Evolutionary conservation across 202 grass and related monocot species (phyloP).

Genomic region (Alloteropsis angusta): DNA sequence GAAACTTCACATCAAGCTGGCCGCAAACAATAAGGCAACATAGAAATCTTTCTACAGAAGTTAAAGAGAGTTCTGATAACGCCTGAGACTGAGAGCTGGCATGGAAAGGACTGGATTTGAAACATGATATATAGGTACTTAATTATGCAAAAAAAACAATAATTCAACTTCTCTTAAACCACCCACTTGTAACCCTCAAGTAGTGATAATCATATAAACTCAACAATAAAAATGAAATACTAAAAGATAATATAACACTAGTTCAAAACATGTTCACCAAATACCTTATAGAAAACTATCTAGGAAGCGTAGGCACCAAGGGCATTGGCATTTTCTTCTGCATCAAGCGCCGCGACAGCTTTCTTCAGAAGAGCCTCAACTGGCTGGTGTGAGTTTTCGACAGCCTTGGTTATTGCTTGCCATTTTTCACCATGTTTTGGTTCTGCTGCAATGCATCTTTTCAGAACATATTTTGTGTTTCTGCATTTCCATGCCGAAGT

Average conservation of each 20-base stretch:
- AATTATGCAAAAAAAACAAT: background rate
- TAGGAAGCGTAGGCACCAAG: slow-evolving; percentile 36
- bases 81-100: background rate
- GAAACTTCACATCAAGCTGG: background rate
- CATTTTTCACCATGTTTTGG: slow-evolving; percentile 89
- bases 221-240: too few relatives aligned
- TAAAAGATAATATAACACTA: too few relatives aligned
- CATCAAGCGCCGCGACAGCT: slow-evolving; percentile 53
- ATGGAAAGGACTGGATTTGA: background rate
- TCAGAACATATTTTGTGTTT: slow-evolving; percentile 66
- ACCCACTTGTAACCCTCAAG: background rate
- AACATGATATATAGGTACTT: background rate
- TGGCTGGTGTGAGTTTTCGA: slow-evolving; percentile 69
- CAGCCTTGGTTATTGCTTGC: slow-evolving; percentile 70
- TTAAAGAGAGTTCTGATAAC: background rate
- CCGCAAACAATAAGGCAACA: background rate
- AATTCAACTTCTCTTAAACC: background rate
- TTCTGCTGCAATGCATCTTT: slow-evolving; percentile 64
- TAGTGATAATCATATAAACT: background rate
- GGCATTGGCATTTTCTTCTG: slow-evolving; percentile 57
- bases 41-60: background rate
- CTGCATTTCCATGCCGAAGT: slow-evolving; percentile 66
- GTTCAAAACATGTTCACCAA: slow-evolving; percentile 11
- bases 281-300: background rate
- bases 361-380: slow-evolving; percentile 73